Evolutionary conservation across 352 stramenopile genomes (phyloP).

Genomic region (Globisporangium emineosum): DNA sequence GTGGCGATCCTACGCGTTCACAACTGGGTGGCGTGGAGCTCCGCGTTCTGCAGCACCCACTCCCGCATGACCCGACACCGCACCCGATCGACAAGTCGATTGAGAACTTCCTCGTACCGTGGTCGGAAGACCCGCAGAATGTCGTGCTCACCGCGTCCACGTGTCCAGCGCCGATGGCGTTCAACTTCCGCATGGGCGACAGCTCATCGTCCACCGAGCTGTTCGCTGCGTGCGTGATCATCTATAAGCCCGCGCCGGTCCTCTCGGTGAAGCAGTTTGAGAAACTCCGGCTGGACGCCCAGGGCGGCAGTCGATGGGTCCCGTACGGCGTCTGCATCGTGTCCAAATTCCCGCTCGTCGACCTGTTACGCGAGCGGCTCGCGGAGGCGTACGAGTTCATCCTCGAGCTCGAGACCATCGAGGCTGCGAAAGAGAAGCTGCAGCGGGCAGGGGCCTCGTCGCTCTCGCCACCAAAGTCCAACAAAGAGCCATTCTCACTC

Average conservation of each 20-base stretch:
- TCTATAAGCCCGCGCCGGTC: conserved; percentile 73
- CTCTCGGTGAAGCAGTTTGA: conserved; percentile 60
- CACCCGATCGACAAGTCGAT: conserved; percentile 61
- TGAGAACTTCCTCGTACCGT: conserved; percentile 69
- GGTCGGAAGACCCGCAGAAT: conserved; percentile 41
- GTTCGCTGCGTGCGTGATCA: conserved; percentile 72
- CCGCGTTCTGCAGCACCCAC: conserved; percentile 43
- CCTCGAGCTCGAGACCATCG: conserved; percentile 62
- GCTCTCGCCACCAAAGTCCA: conserved; percentile 14
- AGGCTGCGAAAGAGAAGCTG: conserved; percentile 26
- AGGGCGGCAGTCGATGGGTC: conserved; percentile 53
- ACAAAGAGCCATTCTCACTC: conserved; percentile 45
- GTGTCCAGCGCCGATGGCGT: conserved; percentile 57
- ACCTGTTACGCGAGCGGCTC: conserved; percentile 74
- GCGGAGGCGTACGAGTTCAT: conserved; percentile 83
- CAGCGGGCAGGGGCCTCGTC: conserved; percentile 2
- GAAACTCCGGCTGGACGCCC: conserved; percentile 45
- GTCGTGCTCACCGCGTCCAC: conserved; percentile 39
- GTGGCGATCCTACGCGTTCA: conserved; percentile 12
- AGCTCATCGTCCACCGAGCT: conserved; percentile 67
- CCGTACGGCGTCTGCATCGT: conserved; percentile 79
- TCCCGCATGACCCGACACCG: conserved; percentile 45
- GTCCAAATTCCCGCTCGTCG: conserved; percentile 81
- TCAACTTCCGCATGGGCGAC: conserved; percentile 80
- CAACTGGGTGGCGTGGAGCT: conserved; percentile 31